Percentiles rank a stretch among this genome's conserved stretches.
Conservation (phyloP, 23 red algal genomes). For the Chondrus crispus region DNA sequence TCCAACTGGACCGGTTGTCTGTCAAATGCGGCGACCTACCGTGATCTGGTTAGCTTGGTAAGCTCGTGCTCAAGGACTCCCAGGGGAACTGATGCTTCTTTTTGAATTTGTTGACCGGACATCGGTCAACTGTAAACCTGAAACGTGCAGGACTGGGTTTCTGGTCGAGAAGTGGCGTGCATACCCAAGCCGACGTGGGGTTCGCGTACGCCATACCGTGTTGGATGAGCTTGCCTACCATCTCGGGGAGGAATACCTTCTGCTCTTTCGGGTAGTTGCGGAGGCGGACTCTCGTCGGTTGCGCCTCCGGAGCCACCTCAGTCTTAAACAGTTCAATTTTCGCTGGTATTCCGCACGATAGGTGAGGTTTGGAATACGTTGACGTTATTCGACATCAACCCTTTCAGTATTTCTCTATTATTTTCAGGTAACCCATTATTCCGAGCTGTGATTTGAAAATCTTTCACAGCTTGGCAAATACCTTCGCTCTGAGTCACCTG, state of each 20-base stretch:
- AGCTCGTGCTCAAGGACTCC: too few species aligned
- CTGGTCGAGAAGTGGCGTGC: not conserved
- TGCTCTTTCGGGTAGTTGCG: not conserved
- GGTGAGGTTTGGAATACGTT: not conserved
- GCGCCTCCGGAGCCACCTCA: not conserved
- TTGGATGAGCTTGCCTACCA: not conserved
- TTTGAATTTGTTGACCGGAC: conserved; percentile 5
- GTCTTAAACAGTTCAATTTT: not conserved
- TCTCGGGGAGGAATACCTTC: not conserved
- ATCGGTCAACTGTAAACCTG: not conserved
- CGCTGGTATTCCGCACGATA: not conserved
- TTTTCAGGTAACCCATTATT: not conserved
- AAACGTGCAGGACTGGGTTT: not conserved
- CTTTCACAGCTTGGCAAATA: not conserved
- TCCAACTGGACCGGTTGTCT: too few species aligned
- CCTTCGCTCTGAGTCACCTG: not conserved
- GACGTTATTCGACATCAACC: not conserved
- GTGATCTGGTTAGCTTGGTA: too few species aligned
- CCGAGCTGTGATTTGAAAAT: not conserved
- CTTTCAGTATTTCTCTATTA: not conserved
- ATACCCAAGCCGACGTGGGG: not conserved
- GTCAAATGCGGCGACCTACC: too few species aligned
- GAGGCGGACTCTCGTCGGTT: not conserved
- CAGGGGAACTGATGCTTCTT: not conserved
- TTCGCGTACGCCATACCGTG: not conserved